Conservation (phyloP, 2,329 filamentous ascomycete species). For the Colletotrichum chlorophyti region DNA sequence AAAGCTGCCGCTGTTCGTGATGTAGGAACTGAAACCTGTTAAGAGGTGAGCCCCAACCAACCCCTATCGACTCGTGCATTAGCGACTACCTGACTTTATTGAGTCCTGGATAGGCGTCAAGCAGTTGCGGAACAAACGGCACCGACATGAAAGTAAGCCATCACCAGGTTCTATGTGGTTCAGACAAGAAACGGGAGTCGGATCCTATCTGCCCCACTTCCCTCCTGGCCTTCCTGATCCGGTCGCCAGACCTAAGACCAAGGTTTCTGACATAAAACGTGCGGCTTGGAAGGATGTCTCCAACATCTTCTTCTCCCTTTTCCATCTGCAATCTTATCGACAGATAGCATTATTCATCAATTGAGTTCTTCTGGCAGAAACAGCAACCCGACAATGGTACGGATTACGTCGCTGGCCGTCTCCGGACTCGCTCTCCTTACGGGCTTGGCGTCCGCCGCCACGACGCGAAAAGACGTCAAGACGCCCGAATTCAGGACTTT, state of each 20-base stretch:
- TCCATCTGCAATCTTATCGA: background rate
- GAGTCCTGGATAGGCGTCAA: too few relatives aligned
- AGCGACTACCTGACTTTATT: too few relatives aligned
- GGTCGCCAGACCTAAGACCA: background rate
- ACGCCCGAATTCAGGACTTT: constrained; percentile 17
- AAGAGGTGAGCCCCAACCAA: too few relatives aligned
- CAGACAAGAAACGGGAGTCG: too few relatives aligned
- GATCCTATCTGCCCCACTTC: too few relatives aligned
- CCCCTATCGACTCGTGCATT: too few relatives aligned
- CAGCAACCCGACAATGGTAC: background rate
- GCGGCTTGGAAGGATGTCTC: background rate
- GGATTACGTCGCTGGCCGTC: background rate
- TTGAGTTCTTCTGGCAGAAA: background rate
- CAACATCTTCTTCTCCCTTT: background rate
- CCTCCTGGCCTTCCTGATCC: constrained; percentile 3
- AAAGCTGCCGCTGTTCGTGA: too few relatives aligned
- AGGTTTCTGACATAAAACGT: background rate
- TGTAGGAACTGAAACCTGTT: too few relatives aligned
- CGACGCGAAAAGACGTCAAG: constrained; percentile 7
- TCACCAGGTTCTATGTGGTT: too few relatives aligned
- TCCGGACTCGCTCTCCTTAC: constrained; percentile 12
- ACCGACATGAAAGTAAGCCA: too few relatives aligned
- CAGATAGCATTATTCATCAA: background rate
- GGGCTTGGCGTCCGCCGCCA: background rate
- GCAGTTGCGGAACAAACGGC: too few relatives aligned